Evolutionary conservation across 2,329 filamentous ascomycete genomes (phyloP), one percentile per base, ranked within the genome.

Genomic region (Zasmidium cellare): DNA sequence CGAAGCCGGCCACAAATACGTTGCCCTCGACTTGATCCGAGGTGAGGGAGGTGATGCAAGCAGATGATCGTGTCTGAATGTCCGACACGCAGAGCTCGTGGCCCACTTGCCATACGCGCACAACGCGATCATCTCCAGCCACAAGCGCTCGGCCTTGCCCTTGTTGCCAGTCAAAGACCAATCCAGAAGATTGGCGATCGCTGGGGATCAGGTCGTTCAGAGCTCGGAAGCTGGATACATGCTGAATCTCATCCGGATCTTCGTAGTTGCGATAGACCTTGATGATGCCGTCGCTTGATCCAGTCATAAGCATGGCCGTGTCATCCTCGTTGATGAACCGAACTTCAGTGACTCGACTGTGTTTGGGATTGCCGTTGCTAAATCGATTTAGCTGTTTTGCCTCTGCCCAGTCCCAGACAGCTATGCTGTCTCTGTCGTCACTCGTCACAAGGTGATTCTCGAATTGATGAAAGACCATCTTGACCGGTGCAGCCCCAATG

Each of bases 301-400:
- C 94, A 0, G 91, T 96, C 84, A 99, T 91, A 56, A 99, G 78
- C 63, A 97, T 85, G 2, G 93, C 94, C 71, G 96, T 91, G 71
- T 99, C 94, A 68, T 99, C 94, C 75, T 99, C 94, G 67, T 99
- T 99, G 79, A 99, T 96, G 74, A 97, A 97, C 56, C 92, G 90
- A 72, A 97, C 87, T 73, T 97, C 92, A 54, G 92, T 96, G 68
- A 99, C 96, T 67, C 87, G 91, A 23, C 92, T 96, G 2, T 92
- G 91, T 28, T 87, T 82, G 0, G 94, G 94, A 69, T 99, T 99
- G 50, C 91, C 92, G 69, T 97, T 97, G 24, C 90, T 96, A 75
- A 99, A 99, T 55, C 89, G 87, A 71, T 86, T 90, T 63, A 96
- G 79, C 31, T 88, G 85, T 51, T 82, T 83, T 64, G 89, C 86